phyloP scores from a whole-genome alignment of 2,329 filamentous ascomycete species.

The Ramularia endophylla region DNA sequence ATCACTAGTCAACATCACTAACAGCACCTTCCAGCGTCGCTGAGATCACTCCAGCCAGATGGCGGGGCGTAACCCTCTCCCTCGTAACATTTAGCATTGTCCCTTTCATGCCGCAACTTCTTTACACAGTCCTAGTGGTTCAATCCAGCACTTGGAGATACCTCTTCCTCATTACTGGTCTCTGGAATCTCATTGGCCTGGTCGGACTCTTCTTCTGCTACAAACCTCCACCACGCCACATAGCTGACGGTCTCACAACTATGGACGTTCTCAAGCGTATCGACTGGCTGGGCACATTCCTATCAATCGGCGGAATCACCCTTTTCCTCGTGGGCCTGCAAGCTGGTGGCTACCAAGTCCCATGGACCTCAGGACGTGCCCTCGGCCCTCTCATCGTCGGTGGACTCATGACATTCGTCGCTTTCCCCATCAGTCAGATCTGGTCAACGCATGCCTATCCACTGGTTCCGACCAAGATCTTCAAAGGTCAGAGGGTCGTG shows the following conservation, averaged over 20 bases:
- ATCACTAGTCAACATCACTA: too few species aligned
- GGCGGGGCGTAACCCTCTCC: conserved; percentile 21
- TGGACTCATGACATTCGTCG: conserved; percentile 21
- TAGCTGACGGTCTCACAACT: conserved; percentile 32
- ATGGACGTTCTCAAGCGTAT: conserved; percentile 39
- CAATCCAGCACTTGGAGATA: conserved; percentile 47
- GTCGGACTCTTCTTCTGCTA: conserved; percentile 48
- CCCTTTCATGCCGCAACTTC: conserved; percentile 55
- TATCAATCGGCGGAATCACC: conserved; percentile 45
- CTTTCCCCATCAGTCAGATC: conserved; percentile 25
- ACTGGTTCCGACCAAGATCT: conserved; percentile 26
- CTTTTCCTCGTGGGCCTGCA: conserved; percentile 43
- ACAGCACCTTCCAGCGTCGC: conserved; percentile 13
- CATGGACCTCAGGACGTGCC: conserved; percentile 22
- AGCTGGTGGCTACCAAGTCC: conserved; percentile 17
- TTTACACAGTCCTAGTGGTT: conserved; percentile 55
- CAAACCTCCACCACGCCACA: conserved; percentile 45
- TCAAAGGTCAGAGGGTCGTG: conserved; percentile 28
- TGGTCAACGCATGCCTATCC: conserved; percentile 22
- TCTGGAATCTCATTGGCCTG: conserved; percentile 50
- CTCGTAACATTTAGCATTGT: conserved; percentile 54
- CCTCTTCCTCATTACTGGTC: conserved; percentile 46
- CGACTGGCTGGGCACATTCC: conserved; percentile 47
- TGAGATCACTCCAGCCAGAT: conserved; percentile 19
- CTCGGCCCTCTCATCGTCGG: conserved; percentile 26